A percentile compares a stretch with the other conserved stretches of the same genome.
phyloP scores from a whole-genome alignment of 208 protist genomes.

The Acanthamoeba quina region DNA sequence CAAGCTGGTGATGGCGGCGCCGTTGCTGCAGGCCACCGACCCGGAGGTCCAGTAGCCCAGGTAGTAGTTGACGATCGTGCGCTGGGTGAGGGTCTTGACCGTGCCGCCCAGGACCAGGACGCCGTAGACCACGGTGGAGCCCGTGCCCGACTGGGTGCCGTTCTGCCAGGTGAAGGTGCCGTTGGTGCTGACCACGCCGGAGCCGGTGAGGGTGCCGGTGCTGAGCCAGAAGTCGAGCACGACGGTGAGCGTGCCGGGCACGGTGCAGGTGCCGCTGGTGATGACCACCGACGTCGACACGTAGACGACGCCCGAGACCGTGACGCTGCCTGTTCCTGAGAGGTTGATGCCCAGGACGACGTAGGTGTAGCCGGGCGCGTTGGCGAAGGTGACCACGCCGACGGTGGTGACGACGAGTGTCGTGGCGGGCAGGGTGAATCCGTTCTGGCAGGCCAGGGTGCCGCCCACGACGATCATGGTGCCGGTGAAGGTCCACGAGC shows the following conservation, averaged over 20 bases:
- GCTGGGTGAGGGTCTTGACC: slow-evolving; percentile 20
- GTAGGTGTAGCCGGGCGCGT: slow-evolving; percentile 4
- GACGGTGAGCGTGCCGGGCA: slow-evolving; percentile 16
- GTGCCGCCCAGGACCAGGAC: slow-evolving; percentile 56
- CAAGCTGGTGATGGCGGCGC: background rate
- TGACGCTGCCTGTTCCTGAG: slow-evolving; percentile 26
- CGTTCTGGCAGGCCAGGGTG: slow-evolving; percentile 9
- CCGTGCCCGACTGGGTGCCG: slow-evolving; percentile 57
- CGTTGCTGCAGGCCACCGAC: slow-evolving; percentile 51
- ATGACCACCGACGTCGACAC: slow-evolving; percentile 24
- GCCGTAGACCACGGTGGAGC: slow-evolving; percentile 53
- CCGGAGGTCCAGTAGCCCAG: slow-evolving; percentile 61
- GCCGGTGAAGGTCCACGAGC: slow-evolving; percentile 4
- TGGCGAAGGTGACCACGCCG: slow-evolving; percentile 21
- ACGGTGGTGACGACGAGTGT: slow-evolving; percentile 14
- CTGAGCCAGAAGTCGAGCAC: slow-evolving; percentile 59
- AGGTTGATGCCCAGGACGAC: slow-evolving; percentile 33
- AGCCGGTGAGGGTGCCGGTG: slow-evolving; percentile 55
- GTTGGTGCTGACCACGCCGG: slow-evolving; percentile 58
- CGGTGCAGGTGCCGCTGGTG: slow-evolving; percentile 56
- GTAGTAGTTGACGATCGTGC: slow-evolving; percentile 36
- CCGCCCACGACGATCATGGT: slow-evolving; percentile 29
- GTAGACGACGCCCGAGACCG: slow-evolving; percentile 33
- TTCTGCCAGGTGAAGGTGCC: slow-evolving; percentile 70
- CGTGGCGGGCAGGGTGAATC: slow-evolving; percentile 8